Evolutionary conservation across 163 green algal species (phyloP).

Genomic region (Chlorella variabilis): DNA sequence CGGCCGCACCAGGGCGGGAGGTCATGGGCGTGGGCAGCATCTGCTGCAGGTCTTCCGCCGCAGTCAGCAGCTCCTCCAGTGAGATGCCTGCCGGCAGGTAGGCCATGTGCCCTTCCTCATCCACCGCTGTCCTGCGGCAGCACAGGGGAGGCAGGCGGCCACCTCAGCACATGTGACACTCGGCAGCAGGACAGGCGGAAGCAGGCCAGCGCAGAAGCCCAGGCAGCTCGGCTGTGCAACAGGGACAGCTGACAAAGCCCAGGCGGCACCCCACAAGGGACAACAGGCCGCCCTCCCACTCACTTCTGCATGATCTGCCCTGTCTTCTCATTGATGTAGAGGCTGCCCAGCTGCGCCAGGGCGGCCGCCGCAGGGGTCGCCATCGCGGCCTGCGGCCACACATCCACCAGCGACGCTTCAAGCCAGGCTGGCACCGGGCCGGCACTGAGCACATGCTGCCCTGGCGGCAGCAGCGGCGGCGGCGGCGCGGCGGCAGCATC

Average conservation of each 20-base stretch:
- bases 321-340: constrained; percentile 40
- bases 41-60: constrained; percentile 49
- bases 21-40: constrained; percentile 29
- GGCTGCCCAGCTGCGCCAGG: constrained; percentile 6
- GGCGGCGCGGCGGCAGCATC: no score
- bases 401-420: no score
- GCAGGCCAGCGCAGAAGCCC: no score
- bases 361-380: constrained; percentile 7
- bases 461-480: no score
- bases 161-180: no score
- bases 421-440: no score
- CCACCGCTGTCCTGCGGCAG: constrained; percentile 7
- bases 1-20: not conserved
- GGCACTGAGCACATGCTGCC: no score
- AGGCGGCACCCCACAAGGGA: no score
- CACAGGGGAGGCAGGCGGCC: not conserved
- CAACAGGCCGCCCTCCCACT: not conserved
- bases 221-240: no score
- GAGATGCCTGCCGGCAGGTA: constrained; percentile 47
- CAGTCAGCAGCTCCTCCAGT: constrained; percentile 47
- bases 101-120: constrained; percentile 39
- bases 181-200: no score
- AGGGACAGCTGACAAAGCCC: no score
- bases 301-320: constrained; percentile 42
- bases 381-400: constrained; percentile 12